Percentiles rank a stretch among this genome's conserved stretches.
phyloP scores from a whole-genome alignment of 768 basidiomycete genomes.

The Boletus tylopilopsis region DNA sequence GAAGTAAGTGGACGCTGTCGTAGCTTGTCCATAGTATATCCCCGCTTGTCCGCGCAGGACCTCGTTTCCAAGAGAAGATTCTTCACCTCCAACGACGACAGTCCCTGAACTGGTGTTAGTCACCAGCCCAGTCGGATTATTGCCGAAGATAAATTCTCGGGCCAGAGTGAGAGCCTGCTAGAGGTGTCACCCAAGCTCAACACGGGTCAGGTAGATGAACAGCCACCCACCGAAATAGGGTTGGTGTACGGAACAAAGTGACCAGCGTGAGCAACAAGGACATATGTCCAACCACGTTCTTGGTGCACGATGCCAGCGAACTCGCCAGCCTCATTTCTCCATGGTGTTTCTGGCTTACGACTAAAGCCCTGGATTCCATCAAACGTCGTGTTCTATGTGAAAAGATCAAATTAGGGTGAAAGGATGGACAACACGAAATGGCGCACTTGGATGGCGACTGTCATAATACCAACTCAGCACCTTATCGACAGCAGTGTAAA shows the following conservation, averaged over 20 bases:
- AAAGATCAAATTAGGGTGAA: background rate
- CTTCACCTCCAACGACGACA: slow-evolving; percentile 49
- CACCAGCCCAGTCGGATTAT: slow-evolving; percentile 56
- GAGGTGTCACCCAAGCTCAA: no score
- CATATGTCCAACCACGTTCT: slow-evolving; percentile 56
- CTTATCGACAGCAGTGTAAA: background rate
- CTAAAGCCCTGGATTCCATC: slow-evolving; percentile 75
- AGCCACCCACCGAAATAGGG: slow-evolving; percentile 42
- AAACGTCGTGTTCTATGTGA: slow-evolving; percentile 66
- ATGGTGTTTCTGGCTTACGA: slow-evolving; percentile 60
- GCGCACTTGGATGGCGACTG: slow-evolving; percentile 54
- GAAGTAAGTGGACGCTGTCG: slow-evolving; percentile 47
- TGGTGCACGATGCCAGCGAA: slow-evolving; percentile 71
- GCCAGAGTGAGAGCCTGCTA: slow-evolving; percentile 59
- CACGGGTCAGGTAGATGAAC: slow-evolving; percentile 1
- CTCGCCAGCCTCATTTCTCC: slow-evolving; percentile 53
- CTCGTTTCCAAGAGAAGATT: slow-evolving; percentile 40
- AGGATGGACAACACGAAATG: background rate
- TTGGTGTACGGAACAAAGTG: slow-evolving; percentile 34
- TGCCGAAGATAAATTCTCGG: slow-evolving; percentile 65
- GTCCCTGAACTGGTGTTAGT: slow-evolving; percentile 23
- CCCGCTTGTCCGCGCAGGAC: slow-evolving; percentile 51
- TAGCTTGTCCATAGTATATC: slow-evolving; percentile 49
- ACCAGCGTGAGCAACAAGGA: slow-evolving; percentile 36
- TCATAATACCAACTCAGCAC: slow-evolving; percentile 1